phyloP scores from a whole-genome alignment of 2,329 filamentous ascomycete genomes.

The Fonsecaea pedrosoi region DNA sequence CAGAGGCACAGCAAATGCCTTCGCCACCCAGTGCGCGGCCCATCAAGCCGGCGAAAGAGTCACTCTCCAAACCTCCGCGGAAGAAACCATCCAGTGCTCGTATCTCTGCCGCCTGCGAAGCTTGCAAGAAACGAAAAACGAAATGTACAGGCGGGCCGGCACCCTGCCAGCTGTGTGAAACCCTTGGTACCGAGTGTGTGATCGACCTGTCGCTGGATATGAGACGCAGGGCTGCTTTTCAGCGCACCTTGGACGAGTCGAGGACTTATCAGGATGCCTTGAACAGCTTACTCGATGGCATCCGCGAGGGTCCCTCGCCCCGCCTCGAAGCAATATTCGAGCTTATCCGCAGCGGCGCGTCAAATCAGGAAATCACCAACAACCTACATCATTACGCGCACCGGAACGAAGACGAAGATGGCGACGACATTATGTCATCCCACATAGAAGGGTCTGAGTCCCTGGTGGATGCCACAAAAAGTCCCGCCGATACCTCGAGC shows the following conservation, averaged over 20 bases:
- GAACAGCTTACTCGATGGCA: constrained; percentile 26
- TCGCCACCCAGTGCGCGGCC: constrained; percentile 17
- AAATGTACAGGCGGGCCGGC: constrained; percentile 36
- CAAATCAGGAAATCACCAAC: constrained; percentile 22
- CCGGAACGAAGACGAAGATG: constrained; percentile 20
- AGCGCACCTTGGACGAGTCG: constrained; percentile 36
- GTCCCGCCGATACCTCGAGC: constrained; percentile 9
- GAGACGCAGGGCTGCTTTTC: constrained; percentile 34
- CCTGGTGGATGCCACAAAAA: background rate
- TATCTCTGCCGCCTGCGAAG: constrained; percentile 37
- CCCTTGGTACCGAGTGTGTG: constrained; percentile 33
- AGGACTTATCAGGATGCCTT: constrained; percentile 33
- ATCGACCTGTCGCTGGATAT: constrained; percentile 37
- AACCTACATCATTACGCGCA: constrained; percentile 17
- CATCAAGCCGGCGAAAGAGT: constrained; percentile 31
- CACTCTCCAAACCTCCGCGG: constrained; percentile 19
- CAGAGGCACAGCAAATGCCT: constrained; percentile 20
- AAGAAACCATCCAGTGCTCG: constrained; percentile 27
- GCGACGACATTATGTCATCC: constrained; percentile 16
- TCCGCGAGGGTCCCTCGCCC: constrained; percentile 28
- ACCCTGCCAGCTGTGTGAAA: constrained; percentile 37
- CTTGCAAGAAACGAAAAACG: constrained; percentile 38
- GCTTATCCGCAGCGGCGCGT: constrained; percentile 21
- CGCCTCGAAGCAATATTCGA: constrained; percentile 25
- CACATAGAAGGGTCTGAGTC: constrained; percentile 2